These are phyloP conservation scores for Cercospora sp. DNA, from an alignment of 2,329 filamentous ascomycete species.

Conservation along the genomic window DNA sequence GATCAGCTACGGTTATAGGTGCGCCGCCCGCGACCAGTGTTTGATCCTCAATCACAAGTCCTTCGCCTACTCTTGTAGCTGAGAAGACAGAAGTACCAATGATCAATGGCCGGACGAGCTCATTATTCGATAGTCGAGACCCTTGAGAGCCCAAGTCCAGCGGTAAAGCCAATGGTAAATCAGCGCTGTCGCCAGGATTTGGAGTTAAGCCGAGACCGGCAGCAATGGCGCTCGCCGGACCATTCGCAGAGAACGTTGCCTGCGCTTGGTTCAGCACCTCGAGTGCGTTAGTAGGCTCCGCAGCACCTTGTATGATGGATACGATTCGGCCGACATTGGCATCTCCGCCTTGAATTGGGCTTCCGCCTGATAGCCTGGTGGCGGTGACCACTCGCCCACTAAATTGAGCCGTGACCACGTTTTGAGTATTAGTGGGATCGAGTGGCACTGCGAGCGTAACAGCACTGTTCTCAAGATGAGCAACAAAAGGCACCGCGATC, in stretches of 20 bases:
- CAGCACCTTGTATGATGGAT: slow-evolving; percentile 18
- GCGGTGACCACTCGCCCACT: slow-evolving; percentile 25
- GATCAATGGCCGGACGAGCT: slow-evolving; percentile 11
- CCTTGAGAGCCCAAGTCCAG: not conserved
- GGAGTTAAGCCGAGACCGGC: slow-evolving; percentile 15
- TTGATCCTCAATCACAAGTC: slow-evolving; percentile 34
- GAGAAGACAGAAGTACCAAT: slow-evolving; percentile 26
- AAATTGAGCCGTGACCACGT: slow-evolving; percentile 27
- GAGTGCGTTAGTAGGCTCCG: slow-evolving; percentile 25
- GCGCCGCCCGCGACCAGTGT: slow-evolving; percentile 33
- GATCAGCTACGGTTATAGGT: slow-evolving; percentile 39
- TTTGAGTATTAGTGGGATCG: slow-evolving; percentile 17
- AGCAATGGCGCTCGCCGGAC: slow-evolving; percentile 16
- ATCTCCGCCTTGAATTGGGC: slow-evolving; percentile 1
- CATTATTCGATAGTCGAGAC: not conserved
- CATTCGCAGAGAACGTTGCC: slow-evolving; percentile 10
- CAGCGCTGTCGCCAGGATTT: not conserved
- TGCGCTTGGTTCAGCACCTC: slow-evolving; percentile 22
- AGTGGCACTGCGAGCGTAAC: slow-evolving; percentile 26
- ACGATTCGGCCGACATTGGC: slow-evolving; percentile 18
- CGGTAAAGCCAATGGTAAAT: not conserved
- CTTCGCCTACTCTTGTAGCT: slow-evolving; percentile 20
- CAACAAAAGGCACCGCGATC: slow-evolving; percentile 23
- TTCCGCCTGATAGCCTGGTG: slow-evolving; percentile 16
- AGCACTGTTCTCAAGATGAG: slow-evolving; percentile 23